Conservation (phyloP, 23 red algal species). For the Gracilaria gracilis region DNA sequence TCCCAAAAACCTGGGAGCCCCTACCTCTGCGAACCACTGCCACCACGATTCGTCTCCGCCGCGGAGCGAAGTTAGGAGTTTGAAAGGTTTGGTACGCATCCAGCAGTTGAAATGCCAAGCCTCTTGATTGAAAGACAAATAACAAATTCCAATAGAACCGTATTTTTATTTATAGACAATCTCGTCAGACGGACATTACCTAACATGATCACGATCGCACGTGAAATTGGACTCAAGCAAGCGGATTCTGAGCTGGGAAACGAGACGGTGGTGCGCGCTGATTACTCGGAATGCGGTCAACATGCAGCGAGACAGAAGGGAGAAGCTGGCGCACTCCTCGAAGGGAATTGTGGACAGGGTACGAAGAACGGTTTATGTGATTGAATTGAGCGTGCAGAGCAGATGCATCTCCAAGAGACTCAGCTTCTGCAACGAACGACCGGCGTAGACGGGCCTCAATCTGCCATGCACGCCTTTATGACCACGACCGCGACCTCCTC, state of each 20-base stretch:
- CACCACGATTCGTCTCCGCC: too few species aligned
- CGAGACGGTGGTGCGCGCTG: constrained; percentile 76
- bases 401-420: not conserved
- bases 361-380: constrained; percentile 48
- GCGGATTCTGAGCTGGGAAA: constrained; percentile 46
- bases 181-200: too few species aligned
- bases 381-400: constrained; percentile 5
- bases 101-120: too few species aligned
- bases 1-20: too few species aligned
- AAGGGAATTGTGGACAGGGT: constrained; percentile 78
- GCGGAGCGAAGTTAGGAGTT: too few species aligned
- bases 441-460: not conserved
- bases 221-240: constrained; percentile 48
- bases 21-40: too few species aligned
- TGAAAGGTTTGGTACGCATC: too few species aligned
- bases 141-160: too few species aligned
- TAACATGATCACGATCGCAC: too few species aligned
- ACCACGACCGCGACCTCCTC: constrained; percentile 48
- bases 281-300: constrained; percentile 82
- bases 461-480: not conserved
- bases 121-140: too few species aligned
- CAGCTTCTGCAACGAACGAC: not conserved
- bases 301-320: constrained; percentile 1
- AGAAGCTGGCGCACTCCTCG: constrained; percentile 67
- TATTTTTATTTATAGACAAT: too few species aligned